Evolutionary conservation across 2,329 filamentous ascomycete genomes (phyloP).

Genomic region (Calonectria pteridis): DNA sequence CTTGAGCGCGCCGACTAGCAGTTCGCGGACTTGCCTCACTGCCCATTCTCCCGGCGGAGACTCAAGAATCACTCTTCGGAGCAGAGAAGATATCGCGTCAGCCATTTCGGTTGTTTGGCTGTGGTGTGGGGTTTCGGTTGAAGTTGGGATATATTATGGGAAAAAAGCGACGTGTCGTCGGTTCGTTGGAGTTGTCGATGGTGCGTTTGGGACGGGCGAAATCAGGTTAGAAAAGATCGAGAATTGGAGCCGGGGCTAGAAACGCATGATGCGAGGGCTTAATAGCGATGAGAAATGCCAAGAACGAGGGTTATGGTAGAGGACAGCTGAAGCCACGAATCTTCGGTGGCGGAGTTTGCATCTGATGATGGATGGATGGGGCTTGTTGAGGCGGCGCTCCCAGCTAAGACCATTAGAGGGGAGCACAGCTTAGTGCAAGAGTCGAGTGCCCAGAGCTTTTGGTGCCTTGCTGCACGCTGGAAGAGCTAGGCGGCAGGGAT

Average conservation of each 20-base stretch:
- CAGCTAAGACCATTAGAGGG: conserved; percentile 26
- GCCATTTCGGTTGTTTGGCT: conserved; percentile 57
- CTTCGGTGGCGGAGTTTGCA: conserved; percentile 45
- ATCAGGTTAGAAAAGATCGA: conserved; percentile 1
- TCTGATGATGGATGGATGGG: conserved; percentile 44
- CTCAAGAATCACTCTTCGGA: conserved; percentile 79
- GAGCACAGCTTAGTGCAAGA: conserved; percentile 3
- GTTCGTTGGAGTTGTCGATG: conserved; percentile 18
- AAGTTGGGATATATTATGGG: conserved; percentile 16
- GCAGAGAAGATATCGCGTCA: conserved; percentile 62
- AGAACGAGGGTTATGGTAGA: conserved; percentile 38
- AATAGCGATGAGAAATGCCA: conserved; percentile 33
- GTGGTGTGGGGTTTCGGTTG: conserved; percentile 13
- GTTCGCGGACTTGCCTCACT: conserved; percentile 81
- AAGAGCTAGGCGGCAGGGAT: conserved; percentile 38
- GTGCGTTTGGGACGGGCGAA: not conserved
- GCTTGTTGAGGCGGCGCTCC: conserved; percentile 44
- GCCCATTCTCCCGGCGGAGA: conserved; percentile 94
- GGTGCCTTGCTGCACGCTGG: conserved; percentile 33
- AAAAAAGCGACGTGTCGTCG: conserved; percentile 33
- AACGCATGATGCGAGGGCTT: conserved; percentile 25
- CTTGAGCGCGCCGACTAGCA: conserved; percentile 88
- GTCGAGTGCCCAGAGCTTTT: conserved; percentile 37
- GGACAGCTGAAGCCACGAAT: conserved; percentile 44
- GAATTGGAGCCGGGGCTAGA: not conserved